Conservation (phyloP, 2,329 filamentous ascomycete genomes). For the Neofusicoccum umdonicola region DNA sequence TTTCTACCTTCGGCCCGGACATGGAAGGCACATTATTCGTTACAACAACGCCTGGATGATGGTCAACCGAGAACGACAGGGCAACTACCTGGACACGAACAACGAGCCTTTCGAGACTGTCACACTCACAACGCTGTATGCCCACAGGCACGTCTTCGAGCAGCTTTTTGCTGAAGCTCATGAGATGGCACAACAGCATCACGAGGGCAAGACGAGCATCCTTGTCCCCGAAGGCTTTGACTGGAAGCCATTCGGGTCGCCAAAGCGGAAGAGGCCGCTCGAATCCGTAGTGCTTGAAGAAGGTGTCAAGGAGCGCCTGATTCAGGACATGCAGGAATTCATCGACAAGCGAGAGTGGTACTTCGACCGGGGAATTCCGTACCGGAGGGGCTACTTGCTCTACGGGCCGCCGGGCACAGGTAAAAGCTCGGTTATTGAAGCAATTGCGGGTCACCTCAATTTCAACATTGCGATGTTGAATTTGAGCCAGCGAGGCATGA, state of each 20-base stretch:
- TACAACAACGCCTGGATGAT: conserved; percentile 85
- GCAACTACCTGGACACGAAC: conserved; percentile 67
- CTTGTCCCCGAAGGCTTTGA: conserved; percentile 76
- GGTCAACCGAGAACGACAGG: conserved; percentile 82
- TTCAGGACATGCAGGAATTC: conserved; percentile 80
- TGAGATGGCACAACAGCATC: conserved; percentile 70
- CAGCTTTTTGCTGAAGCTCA: conserved; percentile 87
- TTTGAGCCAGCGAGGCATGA: conserved; percentile 83
- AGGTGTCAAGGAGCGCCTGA: conserved; percentile 77
- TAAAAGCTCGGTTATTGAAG: conserved; percentile 95
- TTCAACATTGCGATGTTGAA: conserved; percentile 93
- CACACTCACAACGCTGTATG: conserved; percentile 86
- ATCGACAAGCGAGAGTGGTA: conserved; percentile 81
- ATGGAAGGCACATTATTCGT: conserved; percentile 82
- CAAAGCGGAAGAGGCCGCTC: conserved; percentile 81
- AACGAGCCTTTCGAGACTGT: conserved; percentile 94
- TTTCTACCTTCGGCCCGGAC: conserved; percentile 87
- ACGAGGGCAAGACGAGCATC: conserved; percentile 90
- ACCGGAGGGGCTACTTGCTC: conserved; percentile 82
- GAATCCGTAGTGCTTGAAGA: conserved; percentile 82
- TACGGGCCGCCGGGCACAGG: conserved; percentile 88
- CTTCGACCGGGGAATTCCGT: conserved; percentile 89
- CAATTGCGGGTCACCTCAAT: conserved; percentile 85
- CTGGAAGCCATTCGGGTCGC: conserved; percentile 81
- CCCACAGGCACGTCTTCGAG: conserved; percentile 85